Conservation (phyloP, 2,329 filamentous ascomycete species). For the Reticulascus tulasneorum region DNA sequence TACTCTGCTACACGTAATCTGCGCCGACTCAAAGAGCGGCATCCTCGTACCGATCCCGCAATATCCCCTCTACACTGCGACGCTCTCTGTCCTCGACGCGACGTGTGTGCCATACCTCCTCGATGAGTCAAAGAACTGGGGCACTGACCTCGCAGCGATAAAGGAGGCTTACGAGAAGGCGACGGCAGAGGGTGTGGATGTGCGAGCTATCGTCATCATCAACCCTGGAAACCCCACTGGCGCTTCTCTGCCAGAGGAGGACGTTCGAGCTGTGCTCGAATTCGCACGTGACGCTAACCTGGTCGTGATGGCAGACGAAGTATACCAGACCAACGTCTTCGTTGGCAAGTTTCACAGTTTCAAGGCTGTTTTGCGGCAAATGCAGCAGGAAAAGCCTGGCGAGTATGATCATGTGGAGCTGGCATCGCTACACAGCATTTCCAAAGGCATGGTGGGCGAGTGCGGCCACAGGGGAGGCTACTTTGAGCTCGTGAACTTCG, state of each 20-base stretch:
- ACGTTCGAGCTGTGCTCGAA: slow-evolving; percentile 81
- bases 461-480: slow-evolving; percentile 97
- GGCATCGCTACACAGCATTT: slow-evolving; percentile 86
- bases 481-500: slow-evolving; percentile 92
- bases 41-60: slow-evolving; percentile 91
- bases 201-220: slow-evolving; percentile 92
- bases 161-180: slow-evolving; percentile 70
- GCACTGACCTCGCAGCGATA: slow-evolving; percentile 79
- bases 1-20: slow-evolving; percentile 87
- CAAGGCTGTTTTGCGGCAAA: slow-evolving; percentile 78
- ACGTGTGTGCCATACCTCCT: slow-evolving; percentile 90
- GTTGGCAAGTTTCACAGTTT: slow-evolving; percentile 91
- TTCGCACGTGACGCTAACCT: slow-evolving; percentile 82
- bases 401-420: slow-evolving; percentile 85
- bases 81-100: slow-evolving; percentile 79
- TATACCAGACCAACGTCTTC: slow-evolving; percentile 99
- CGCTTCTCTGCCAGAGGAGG: slow-evolving; percentile 72
- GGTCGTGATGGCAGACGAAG: slow-evolving; percentile 91
- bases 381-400: slow-evolving; percentile 71
- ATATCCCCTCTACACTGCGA: slow-evolving; percentile 96
- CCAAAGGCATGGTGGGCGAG: slow-evolving; percentile 98
- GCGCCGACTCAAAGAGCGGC: slow-evolving; percentile 70
- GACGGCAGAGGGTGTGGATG: slow-evolving; percentile 72
- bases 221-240: slow-evolving; percentile 98
- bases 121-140: slow-evolving; percentile 82